These are phyloP conservation scores for Mrakia hoshinonis DNA, from an alignment of 768 basidiomycete species.

Conservation along the genomic window DNA sequence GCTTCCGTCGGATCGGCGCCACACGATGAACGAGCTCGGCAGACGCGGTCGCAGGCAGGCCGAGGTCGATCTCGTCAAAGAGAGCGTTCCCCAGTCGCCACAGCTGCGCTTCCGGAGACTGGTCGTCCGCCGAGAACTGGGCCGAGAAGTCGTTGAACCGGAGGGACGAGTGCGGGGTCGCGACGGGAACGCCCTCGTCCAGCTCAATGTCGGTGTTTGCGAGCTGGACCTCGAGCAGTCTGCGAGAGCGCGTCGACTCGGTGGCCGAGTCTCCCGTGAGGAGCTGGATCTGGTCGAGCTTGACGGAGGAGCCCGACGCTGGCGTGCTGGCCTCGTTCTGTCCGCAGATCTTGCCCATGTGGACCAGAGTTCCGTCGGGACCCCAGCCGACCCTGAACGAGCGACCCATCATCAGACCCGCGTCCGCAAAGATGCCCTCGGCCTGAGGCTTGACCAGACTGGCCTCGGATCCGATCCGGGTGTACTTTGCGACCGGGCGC, in stretches of 20 bases:
- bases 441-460: constrained; percentile 53
- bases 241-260: constrained; percentile 46
- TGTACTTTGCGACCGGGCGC: constrained; percentile 70
- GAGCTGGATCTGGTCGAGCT: constrained; percentile 35
- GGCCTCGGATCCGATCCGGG: constrained; percentile 52
- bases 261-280: constrained; percentile 33
- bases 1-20: constrained; percentile 59
- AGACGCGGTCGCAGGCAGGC: constrained; percentile 50
- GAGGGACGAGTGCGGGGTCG: constrained; percentile 40
- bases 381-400: constrained; percentile 90
- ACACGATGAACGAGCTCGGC: constrained; percentile 58
- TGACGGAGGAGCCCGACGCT: constrained; percentile 32
- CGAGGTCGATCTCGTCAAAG: constrained; percentile 73
- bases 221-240: constrained; percentile 68
- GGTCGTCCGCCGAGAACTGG: constrained; percentile 62
- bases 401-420: constrained; percentile 73
- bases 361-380: constrained; percentile 63
- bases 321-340: constrained; percentile 30
- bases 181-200: constrained; percentile 52
- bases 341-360: constrained; percentile 56
- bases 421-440: constrained; percentile 65
- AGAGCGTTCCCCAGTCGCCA: constrained; percentile 83
- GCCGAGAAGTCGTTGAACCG: constrained; percentile 69
- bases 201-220: constrained; percentile 57
- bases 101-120: constrained; percentile 62